Evolutionary conservation across 2,329 filamentous ascomycete genomes (phyloP), one percentile per base, ranked within the genome.

Genomic region (Septoria linicola): DNA sequence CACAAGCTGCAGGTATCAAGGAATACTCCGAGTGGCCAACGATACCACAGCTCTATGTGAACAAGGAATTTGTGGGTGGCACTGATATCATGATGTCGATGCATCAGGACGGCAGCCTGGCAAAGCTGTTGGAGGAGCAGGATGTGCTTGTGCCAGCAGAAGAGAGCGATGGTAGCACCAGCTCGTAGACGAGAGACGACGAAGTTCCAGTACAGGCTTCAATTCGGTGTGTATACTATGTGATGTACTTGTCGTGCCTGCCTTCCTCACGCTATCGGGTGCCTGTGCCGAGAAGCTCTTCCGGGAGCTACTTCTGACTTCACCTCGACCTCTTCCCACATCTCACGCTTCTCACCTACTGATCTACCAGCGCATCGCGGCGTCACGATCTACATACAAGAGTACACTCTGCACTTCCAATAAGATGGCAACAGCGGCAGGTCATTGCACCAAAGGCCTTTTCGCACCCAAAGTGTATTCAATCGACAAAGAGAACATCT

Each of bases 21-120:
- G 92, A 99, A 74, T 99, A 93, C 78, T 96, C 91, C 1, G 93
- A 97, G 69, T 99, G 93, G 93, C 93, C 93, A 11, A 99, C 93
- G 16, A 97, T 99, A 69, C 93, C 93, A 5, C 93, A 99, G 72
- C 80, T 99, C 14, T 99, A 97, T 73, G 79, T 99, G 44, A 83
- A 95, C 58, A 92, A 92, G 75, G 92, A 99, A 70, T 99, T 99
- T 69, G 79, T 99, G 40, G 93, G 93, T 49, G 93, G 93, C n/a
- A 96, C 91, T 70, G 93, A 99, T 72, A 99, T 99, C 59, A 72
- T 99, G 63, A 86, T 97, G 70, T 87, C 86, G 2, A 97, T 99
- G 93, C 92, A 97, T 75, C 88, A 96, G 74, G 95, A 89, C 67
- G 93, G 93, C 21, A 90, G 95, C 62, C 75, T 99, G 65, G 89